A percentile compares a stretch with the other conserved stretches of the same genome.
Evolutionary conservation across 805 yeast species (phyloP).

Genomic region (Gaillardinia entomophila): DNA sequence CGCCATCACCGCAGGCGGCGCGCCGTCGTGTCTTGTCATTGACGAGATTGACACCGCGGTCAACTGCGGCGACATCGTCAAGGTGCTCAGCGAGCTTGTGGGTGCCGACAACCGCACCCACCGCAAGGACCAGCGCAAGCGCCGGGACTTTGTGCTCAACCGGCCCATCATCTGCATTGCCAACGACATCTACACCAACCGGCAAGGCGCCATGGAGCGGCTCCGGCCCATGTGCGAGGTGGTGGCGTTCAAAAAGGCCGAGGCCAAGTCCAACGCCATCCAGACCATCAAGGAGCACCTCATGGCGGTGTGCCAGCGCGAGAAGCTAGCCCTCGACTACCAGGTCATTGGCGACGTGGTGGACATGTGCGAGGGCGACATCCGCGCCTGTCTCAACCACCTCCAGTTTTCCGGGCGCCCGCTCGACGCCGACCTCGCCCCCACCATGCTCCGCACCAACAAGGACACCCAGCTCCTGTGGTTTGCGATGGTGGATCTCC

Average conservation of each 20-base stretch:
- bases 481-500: conserved; percentile 56
- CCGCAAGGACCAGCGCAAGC: conserved; percentile 17
- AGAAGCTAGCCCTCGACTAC: conserved; percentile 43
- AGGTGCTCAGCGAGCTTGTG: conserved; percentile 54
- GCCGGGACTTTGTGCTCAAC: conserved; percentile 39
- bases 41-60: conserved; percentile 73
- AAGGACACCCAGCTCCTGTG: conserved; percentile 66
- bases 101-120: conserved; percentile 53
- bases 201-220: conserved; percentile 57
- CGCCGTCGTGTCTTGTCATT: conserved; percentile 75
- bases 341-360: conserved; percentile 60
- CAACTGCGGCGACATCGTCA: conserved; percentile 32
- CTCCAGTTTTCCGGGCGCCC: conserved; percentile 58
- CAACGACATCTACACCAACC: conserved; percentile 64
- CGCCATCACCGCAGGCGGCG: conserved; percentile 59
- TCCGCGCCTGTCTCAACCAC: conserved; percentile 78
- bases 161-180: conserved; percentile 92
- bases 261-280: conserved; percentile 37
- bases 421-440: conserved; percentile 1
- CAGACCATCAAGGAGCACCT: conserved; percentile 33
- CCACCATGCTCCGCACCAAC: conserved; percentile 16
- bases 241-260: conserved; percentile 57
- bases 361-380: conserved; percentile 70
- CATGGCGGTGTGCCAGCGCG: conserved; percentile 48
- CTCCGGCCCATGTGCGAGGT: conserved; percentile 71